phyloP scores from a whole-genome alignment of 1,284 basidiomycete genomes.

The Ustilago trichophora region DNA sequence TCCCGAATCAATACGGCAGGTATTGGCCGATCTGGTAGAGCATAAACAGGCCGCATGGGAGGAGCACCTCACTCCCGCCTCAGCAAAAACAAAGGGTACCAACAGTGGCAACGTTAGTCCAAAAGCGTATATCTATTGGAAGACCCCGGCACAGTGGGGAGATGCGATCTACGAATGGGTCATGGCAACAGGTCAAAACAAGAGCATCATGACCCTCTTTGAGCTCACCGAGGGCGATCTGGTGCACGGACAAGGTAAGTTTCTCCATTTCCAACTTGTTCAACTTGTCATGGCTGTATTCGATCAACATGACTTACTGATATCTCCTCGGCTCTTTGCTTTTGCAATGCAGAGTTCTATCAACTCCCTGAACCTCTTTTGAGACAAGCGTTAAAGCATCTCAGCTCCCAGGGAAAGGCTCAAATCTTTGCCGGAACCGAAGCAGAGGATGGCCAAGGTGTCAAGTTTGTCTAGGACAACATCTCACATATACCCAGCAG shows the following conservation, averaged over 20 bases:
- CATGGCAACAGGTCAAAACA: conserved; percentile 69
- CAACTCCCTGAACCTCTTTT: conserved; percentile 68
- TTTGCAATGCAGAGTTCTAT: conserved; percentile 69
- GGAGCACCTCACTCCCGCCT: conserved; percentile 48
- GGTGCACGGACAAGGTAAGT: conserved; percentile 57
- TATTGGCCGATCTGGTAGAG: conserved; percentile 52
- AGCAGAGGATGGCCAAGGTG: conserved; percentile 68
- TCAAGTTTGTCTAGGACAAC: conserved; percentile 68
- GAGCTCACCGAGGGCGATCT: conserved; percentile 71
- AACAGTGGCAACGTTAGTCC: not conserved
- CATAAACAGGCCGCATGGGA: conserved; percentile 45
- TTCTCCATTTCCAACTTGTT: not conserved
- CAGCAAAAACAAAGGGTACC: conserved; percentile 7
- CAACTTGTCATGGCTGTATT: no score
- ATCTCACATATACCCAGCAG: conserved; percentile 4
- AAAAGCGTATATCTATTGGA: conserved; percentile 69
- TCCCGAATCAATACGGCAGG: conserved; percentile 31
- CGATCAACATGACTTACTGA: no score
- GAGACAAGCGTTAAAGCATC: conserved; percentile 68
- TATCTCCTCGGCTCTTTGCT: no score
- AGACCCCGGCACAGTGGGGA: conserved; percentile 71
- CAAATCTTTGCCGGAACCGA: conserved; percentile 69
- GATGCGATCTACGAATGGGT: conserved; percentile 71
- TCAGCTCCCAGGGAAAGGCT: conserved; percentile 70
- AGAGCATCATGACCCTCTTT: conserved; percentile 71